Percentiles rank a stretch among this genome's conserved stretches.
phyloP scores from a whole-genome alignment of 208 protist species.

The Blechomonas ayalai region DNA sequence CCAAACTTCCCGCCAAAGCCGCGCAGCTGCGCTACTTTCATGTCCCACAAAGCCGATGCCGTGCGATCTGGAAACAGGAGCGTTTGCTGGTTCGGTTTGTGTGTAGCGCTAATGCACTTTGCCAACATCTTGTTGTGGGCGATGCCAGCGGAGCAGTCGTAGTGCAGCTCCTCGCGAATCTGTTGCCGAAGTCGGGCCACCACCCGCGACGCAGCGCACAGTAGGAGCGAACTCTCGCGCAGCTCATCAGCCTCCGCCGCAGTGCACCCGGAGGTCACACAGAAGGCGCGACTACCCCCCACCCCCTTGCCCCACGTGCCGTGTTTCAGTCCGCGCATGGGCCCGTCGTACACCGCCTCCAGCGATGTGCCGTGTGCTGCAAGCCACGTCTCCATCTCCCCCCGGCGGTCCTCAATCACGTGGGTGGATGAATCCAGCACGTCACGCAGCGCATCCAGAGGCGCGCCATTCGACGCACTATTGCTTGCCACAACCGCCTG shows the following conservation, averaged over 20 bases:
- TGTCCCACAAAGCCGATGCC: constrained; percentile 47
- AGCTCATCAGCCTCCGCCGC: constrained; percentile 13
- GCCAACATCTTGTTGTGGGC: constrained; percentile 77
- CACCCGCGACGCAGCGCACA: constrained; percentile 55
- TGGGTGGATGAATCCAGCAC: constrained; percentile 43
- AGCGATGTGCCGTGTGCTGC: constrained; percentile 28
- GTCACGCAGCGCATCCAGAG: constrained; percentile 24
- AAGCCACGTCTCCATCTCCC: constrained; percentile 46
- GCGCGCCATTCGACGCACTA: not conserved
- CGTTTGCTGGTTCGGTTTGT: constrained; percentile 87
- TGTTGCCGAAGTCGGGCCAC: constrained; percentile 42
- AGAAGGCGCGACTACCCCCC: constrained; percentile 21
- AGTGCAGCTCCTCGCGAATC: constrained; percentile 59
- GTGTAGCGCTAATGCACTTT: constrained; percentile 67
- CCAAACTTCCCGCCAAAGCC: constrained; percentile 83
- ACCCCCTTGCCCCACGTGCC: constrained; percentile 8
- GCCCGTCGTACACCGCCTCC: constrained; percentile 36
- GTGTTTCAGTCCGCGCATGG: constrained; percentile 38
- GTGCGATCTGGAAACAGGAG: constrained; percentile 52
- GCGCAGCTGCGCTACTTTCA: constrained; percentile 42
- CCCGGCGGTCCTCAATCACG: constrained; percentile 40
- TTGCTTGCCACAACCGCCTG: constrained; percentile 10
- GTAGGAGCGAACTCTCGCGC: constrained; percentile 34
- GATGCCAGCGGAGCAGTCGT: constrained; percentile 83
- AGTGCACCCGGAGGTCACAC: constrained; percentile 1